phyloP scores from a whole-genome alignment of 2,329 filamentous ascomycete species.

The Fusarium pseudograminearum region DNA sequence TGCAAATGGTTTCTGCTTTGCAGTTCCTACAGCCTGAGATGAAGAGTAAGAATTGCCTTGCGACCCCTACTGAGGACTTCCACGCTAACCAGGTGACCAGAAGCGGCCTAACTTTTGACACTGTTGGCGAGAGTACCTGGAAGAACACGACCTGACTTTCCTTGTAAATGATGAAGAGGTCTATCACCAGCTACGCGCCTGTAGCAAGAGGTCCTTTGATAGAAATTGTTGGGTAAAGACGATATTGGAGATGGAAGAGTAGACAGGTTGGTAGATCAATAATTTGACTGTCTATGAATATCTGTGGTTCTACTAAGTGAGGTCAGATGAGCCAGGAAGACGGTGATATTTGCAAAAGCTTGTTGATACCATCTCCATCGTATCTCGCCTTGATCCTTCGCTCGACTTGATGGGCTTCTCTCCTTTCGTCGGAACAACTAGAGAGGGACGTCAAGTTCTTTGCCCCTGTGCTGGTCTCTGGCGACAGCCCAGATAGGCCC shows the following conservation, averaged over 20 bases:
- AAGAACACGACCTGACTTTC: neutral
- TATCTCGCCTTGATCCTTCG: neutral
- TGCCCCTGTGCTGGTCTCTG: neutral
- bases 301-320: neutral
- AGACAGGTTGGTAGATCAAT: neutral
- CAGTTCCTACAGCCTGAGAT: neutral
- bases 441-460: too few species aligned
- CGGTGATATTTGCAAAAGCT: neutral
- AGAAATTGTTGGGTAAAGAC: neutral
- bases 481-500: fast-evolving
- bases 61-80: neutral
- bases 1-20: neutral
- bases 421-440: neutral
- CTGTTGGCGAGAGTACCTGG: too few species aligned
- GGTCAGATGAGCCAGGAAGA: neutral
- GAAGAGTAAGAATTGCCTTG: neutral
- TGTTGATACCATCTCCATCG: neutral
- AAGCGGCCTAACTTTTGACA: neutral
- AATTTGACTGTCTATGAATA: neutral
- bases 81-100: neutral
- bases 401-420: neutral
- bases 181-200: too few species aligned
- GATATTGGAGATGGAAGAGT: neutral
- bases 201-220: neutral
- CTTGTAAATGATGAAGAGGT: neutral